Percentiles rank a stretch among this genome's conserved stretches.
phyloP scores from a whole-genome alignment of 345 rosid species.

The Hibiscus syriacus region DNA sequence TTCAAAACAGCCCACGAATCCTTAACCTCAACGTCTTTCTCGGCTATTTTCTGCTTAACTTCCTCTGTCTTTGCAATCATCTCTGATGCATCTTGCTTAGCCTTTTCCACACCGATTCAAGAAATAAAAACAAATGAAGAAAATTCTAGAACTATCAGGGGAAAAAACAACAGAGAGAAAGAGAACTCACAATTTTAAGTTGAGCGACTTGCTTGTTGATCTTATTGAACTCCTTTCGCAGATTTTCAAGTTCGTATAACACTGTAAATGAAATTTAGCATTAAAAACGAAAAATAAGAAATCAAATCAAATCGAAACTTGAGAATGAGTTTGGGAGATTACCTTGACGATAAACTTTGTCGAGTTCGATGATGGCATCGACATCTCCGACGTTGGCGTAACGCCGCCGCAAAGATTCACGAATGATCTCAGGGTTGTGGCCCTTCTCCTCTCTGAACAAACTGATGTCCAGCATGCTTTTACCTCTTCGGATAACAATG shows the following conservation, averaged over 20 bases:
- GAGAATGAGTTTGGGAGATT: background rate
- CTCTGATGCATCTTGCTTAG: conserved; percentile 50
- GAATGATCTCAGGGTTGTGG: conserved; percentile 57
- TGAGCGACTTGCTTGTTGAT: conserved; percentile 63
- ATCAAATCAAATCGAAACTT: background rate
- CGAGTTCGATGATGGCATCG: conserved; percentile 68
- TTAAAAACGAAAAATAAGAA: background rate
- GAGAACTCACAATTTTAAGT: conserved; percentile 56
- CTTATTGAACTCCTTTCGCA: conserved; percentile 62
- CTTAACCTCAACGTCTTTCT: conserved; percentile 65
- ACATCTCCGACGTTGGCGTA: conserved; percentile 54
- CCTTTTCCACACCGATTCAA: conserved; percentile 17
- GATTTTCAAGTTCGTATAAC: conserved; percentile 58
- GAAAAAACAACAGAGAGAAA: background rate
- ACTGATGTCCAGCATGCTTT: conserved; percentile 67
- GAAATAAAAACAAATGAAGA: background rate
- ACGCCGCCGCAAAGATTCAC: conserved; percentile 75
- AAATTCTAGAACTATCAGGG: background rate
- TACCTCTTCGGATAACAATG: background rate
- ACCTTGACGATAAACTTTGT: conserved; percentile 79
- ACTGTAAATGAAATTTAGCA: conserved; percentile 25
- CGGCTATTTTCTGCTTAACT: conserved; percentile 38
- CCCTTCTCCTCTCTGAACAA: conserved; percentile 73
- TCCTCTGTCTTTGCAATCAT: conserved; percentile 44
- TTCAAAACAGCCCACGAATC: conserved; percentile 47